phyloP scores from a whole-genome alignment of 2,329 filamentous ascomycete genomes.

The Hymenoscyphus linearis region DNA sequence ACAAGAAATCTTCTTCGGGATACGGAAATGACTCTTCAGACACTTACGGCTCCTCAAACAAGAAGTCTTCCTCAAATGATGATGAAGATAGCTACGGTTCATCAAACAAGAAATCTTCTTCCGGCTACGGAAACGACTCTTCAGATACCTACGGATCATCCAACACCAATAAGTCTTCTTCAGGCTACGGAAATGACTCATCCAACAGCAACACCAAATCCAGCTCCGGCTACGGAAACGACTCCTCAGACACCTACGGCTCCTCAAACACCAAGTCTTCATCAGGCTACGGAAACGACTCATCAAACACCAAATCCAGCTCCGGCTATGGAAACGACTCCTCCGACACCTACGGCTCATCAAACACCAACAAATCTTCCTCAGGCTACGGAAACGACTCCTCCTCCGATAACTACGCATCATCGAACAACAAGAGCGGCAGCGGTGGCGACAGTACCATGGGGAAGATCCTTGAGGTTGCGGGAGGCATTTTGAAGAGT shows the following conservation, averaged over 20 bases:
- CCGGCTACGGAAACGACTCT: conserved; percentile 11
- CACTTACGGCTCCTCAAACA: too few species aligned
- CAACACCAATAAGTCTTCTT: too few species aligned
- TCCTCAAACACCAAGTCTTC: conserved; percentile 24
- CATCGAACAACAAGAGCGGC: conserved; percentile 17
- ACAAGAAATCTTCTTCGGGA: too few species aligned
- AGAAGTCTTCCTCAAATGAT: too few species aligned
- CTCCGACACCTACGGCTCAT: conserved; percentile 11
- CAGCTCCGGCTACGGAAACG: conserved; percentile 21
- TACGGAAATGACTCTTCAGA: too few species aligned
- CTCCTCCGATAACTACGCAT: conserved; percentile 27
- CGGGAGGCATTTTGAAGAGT: conserved; percentile 44
- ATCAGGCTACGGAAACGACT: conserved; percentile 23
- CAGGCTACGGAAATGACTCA: conserved; percentile 30
- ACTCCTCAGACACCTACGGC: conserved; percentile 13
- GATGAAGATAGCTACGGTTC: too few species aligned
- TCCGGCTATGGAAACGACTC: background rate
- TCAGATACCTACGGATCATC: conserved; percentile 28
- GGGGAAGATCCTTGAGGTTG: conserved; percentile 56
- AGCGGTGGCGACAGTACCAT: conserved; percentile 34
- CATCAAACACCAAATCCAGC: background rate
- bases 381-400: conserved; percentile 19
- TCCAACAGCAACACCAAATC: conserved; percentile 9
- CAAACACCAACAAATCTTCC: conserved; percentile 17
- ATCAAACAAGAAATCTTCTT: conserved; percentile 22